Evolutionary conservation across 345 rosid genomes (phyloP).

Genomic region (Ricinus communis): DNA sequence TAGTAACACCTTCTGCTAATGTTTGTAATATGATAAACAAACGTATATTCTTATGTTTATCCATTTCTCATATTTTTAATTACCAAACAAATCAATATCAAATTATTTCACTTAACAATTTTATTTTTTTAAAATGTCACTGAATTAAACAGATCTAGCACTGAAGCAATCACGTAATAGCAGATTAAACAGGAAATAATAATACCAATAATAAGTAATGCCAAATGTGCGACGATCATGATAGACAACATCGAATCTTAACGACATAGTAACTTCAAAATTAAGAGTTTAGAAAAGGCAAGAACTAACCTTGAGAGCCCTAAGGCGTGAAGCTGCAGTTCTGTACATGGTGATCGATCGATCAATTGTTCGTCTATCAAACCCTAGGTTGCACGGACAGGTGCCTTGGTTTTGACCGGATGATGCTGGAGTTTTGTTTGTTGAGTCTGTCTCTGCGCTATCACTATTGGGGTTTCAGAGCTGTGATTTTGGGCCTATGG

Average conservation of each 20-base stretch:
- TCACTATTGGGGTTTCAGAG: neutral
- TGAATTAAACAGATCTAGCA: slow-evolving; percentile 9
- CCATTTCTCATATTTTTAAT: neutral
- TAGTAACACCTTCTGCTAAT: too few species aligned
- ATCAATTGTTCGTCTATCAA: neutral
- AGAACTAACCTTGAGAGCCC: slow-evolving; percentile 27
- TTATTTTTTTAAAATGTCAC: too few species aligned
- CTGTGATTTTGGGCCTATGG: neutral
- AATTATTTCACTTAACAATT: neutral
- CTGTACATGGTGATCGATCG: slow-evolving; percentile 25
- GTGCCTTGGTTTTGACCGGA: neutral
- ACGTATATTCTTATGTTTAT: too few species aligned
- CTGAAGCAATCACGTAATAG: neutral
- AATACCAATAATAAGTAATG: neutral
- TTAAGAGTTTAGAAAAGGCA: too few species aligned
- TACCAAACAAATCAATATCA: neutral
- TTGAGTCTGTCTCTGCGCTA: neutral
- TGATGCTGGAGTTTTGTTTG: neutral
- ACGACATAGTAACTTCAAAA: neutral
- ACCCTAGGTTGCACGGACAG: slow-evolving; percentile 2
- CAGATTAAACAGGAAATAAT: neutral
- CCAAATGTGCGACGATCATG: neutral
- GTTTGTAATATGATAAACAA: too few species aligned
- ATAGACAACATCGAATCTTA: neutral
- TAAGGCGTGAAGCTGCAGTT: slow-evolving; percentile 27